Percentiles rank a stretch among this genome's conserved stretches.
These are phyloP conservation scores for Dothideomycetes sp. DNA, from an alignment of 2,329 filamentous ascomycete genomes.

Conservation along the genomic window DNA sequence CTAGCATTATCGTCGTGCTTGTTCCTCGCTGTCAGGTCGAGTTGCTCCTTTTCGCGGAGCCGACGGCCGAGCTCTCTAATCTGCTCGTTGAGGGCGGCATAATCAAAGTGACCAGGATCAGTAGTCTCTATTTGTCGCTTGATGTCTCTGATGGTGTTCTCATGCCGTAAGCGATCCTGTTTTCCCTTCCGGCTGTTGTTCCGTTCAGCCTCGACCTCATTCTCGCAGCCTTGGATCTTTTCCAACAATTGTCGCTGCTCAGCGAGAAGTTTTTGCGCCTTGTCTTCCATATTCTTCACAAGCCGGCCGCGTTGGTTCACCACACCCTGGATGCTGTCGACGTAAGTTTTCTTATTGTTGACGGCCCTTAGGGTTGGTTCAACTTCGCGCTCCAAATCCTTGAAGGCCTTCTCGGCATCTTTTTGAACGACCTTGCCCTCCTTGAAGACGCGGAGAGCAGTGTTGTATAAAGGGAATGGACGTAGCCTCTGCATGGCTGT, in stretches of 20 bases:
- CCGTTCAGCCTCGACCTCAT: constrained; percentile 23
- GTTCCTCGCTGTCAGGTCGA: constrained; percentile 27
- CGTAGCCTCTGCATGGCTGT: constrained; percentile 54
- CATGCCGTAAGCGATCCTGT: constrained; percentile 16
- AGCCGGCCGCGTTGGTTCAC: constrained; percentile 44
- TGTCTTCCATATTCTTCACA: constrained; percentile 44
- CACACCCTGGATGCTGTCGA: constrained; percentile 42
- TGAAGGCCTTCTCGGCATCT: constrained; percentile 45
- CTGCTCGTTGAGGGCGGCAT: constrained; percentile 57
- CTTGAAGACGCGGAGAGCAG: constrained; percentile 37
- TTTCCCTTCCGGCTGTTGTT: constrained; percentile 27
- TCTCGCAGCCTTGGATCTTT: constrained; percentile 22
- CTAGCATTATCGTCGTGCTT: constrained; percentile 11
- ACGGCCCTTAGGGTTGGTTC: constrained; percentile 61
- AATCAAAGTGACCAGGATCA: constrained; percentile 58
- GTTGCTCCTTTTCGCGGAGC: constrained; percentile 30
- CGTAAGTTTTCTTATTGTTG: constrained; percentile 59
- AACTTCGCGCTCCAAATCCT: constrained; percentile 47
- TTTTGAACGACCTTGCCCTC: constrained; percentile 46
- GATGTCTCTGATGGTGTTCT: constrained; percentile 48
- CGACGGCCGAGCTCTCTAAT: constrained; percentile 48
- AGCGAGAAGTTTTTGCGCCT: constrained; percentile 23
- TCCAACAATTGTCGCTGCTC: constrained; percentile 29
- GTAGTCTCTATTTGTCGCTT: constrained; percentile 51
- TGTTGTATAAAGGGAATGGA: constrained; percentile 54